These are phyloP conservation scores for Ophiostoma perfectum DNA, from an alignment of 2,329 filamentous ascomycete genomes.

Conservation along the genomic window DNA sequence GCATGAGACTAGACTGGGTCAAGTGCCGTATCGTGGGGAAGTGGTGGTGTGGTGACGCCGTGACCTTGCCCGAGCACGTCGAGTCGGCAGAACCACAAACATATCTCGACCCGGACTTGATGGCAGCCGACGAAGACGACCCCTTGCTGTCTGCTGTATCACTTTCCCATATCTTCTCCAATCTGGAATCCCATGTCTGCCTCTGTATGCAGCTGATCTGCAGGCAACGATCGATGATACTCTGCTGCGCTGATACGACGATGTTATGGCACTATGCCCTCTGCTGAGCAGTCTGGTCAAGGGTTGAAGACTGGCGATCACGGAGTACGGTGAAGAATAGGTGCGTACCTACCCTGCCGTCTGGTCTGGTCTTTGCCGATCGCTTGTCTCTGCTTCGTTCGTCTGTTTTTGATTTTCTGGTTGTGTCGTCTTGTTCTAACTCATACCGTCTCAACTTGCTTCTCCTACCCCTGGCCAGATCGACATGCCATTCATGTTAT, in stretches of 20 bases:
- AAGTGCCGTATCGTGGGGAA: background rate
- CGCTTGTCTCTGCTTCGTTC: conserved; percentile 7
- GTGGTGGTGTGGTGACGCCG: background rate
- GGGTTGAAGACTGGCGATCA: background rate
- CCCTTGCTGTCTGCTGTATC: background rate
- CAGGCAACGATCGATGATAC: no score
- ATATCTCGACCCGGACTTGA: background rate
- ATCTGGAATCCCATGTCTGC: background rate
- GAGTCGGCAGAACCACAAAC: background rate
- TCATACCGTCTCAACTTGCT: conserved; percentile 18
- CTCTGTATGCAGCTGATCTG: background rate
- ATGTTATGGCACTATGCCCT: background rate
- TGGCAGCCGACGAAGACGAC: background rate
- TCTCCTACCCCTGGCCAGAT: conserved; percentile 6
- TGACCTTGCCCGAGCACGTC: background rate
- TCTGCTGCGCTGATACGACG: background rate
- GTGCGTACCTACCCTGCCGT: background rate
- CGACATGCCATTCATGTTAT: background rate
- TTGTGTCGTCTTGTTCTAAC: conserved; percentile 16
- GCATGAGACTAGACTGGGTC: background rate
- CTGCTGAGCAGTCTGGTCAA: conserved; percentile 1
- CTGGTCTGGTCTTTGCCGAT: background rate
- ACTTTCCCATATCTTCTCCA: background rate
- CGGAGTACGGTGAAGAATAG: background rate
- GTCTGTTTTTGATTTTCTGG: conserved; percentile 18